These are phyloP conservation scores for Phyllosticta citriasiana DNA, from an alignment of 2,329 filamentous ascomycete genomes.

Conservation along the genomic window DNA sequence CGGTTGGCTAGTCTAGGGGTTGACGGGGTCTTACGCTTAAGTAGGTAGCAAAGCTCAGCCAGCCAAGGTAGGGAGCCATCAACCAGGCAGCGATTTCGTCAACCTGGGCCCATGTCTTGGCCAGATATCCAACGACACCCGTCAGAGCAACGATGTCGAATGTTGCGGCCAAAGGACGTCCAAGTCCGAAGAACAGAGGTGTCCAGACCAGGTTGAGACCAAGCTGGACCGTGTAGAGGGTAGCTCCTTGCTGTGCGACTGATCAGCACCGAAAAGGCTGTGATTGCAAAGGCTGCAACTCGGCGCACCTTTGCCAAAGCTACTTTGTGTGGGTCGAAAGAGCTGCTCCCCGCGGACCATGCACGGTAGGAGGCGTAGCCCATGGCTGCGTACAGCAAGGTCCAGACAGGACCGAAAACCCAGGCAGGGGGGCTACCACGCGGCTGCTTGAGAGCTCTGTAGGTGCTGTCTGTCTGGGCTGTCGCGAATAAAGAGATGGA, in stretches of 20 bases:
- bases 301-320: slow-evolving; percentile 43
- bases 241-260: slow-evolving; percentile 47
- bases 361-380: slow-evolving; percentile 81
- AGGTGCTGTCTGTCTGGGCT: slow-evolving; percentile 53
- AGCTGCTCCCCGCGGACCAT: slow-evolving; percentile 51
- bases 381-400: slow-evolving; percentile 57
- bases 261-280: background rate
- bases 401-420: slow-evolving; percentile 52
- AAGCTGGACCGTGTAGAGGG: slow-evolving; percentile 78
- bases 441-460: slow-evolving; percentile 56
- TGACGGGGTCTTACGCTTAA: slow-evolving; percentile 44
- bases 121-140: slow-evolving; percentile 62
- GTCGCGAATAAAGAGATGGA: slow-evolving; percentile 11
- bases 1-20: background rate
- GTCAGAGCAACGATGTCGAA: slow-evolving; percentile 64
- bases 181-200: slow-evolving; percentile 80
- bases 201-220: slow-evolving; percentile 82
- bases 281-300: background rate
- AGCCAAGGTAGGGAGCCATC: slow-evolving; percentile 72
- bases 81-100: slow-evolving; percentile 64
- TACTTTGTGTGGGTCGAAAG: slow-evolving; percentile 39
- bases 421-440: slow-evolving; percentile 47
- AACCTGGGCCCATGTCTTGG: slow-evolving; percentile 65
- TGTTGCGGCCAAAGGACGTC: slow-evolving; percentile 63
- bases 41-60: slow-evolving; percentile 83